These are phyloP conservation scores for Fusarium xyrophilum DNA, from an alignment of 2,329 filamentous ascomycete species.

Conservation along the genomic window DNA sequence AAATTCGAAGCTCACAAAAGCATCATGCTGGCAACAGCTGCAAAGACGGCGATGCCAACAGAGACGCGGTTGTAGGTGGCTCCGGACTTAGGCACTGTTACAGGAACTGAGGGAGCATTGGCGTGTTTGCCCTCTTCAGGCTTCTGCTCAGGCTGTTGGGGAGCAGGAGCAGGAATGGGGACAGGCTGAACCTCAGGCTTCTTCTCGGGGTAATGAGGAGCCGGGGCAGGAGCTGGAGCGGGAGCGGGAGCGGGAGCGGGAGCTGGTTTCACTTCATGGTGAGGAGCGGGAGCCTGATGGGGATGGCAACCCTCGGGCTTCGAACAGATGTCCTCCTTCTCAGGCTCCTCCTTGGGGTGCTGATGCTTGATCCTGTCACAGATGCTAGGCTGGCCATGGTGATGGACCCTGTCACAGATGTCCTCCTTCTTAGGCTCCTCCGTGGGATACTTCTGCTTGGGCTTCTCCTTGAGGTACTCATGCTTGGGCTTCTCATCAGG, in stretches of 20 bases:
- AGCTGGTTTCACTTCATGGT: neutral
- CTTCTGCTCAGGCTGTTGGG: neutral
- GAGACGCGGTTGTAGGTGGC: constrained; percentile 27
- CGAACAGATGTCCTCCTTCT: constrained; percentile 22
- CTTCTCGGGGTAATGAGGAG: neutral
- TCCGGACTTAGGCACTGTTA: constrained; percentile 30
- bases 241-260: too few species aligned
- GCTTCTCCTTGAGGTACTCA: neutral
- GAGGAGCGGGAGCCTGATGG: neutral
- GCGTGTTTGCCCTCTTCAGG: neutral
- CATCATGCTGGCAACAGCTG: constrained; percentile 17
- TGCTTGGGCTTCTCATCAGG: neutral
- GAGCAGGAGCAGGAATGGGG: constrained; percentile 18
- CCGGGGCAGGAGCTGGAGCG: neutral
- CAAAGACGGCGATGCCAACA: constrained; percentile 11
- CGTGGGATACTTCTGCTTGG: neutral
- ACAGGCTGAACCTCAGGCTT: neutral
- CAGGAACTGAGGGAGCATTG: constrained; percentile 12
- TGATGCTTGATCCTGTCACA: constrained; percentile 5
- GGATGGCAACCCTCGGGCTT: neutral
- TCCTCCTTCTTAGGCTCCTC: constrained; percentile 5
- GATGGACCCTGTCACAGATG: constrained; percentile 13
- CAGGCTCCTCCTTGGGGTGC: neutral
- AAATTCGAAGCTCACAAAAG: constrained; percentile 18
- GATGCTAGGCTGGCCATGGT: neutral